These are phyloP conservation scores for Fusarium ramigenum DNA, from an alignment of 2,329 filamentous ascomycete genomes.

Conservation along the genomic window DNA sequence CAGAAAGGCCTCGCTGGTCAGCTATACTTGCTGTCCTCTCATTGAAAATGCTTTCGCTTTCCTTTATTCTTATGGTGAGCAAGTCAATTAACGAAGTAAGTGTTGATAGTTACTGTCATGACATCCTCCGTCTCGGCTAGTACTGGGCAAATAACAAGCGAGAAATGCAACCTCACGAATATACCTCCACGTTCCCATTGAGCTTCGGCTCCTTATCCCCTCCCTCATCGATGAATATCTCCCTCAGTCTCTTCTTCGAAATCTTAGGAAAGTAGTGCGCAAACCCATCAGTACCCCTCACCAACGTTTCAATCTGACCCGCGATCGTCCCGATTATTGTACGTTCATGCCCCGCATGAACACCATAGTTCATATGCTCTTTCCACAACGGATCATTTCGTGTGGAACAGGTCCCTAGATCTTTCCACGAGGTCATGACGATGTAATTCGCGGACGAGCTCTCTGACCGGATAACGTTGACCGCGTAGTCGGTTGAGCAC, in stretches of 20 bases:
- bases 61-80: fast-evolving
- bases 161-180: not conserved
- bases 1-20: fast-evolving
- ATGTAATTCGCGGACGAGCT: not conserved
- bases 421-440: not conserved
- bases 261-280: not conserved
- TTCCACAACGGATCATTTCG: not conserved
- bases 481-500: not conserved
- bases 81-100: fast-evolving
- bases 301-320: not conserved
- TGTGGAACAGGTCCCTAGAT: not conserved
- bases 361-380: not conserved
- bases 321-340: not conserved
- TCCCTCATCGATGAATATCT: not conserved
- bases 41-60: fast-evolving
- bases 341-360: not conserved
- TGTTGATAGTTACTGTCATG: fast-evolving
- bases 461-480: not conserved
- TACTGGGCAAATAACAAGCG: fast-evolving
- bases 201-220: not conserved
- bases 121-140: not conserved
- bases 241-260: not conserved
- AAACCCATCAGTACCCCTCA: fast-evolving
- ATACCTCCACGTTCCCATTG: not conserved
- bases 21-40: fast-evolving